Percentiles rank a stretch among this genome's conserved stretches.
Evolutionary conservation across 106 monocot genomes (phyloP).

Genomic region (Phalaenopsis equestris): DNA sequence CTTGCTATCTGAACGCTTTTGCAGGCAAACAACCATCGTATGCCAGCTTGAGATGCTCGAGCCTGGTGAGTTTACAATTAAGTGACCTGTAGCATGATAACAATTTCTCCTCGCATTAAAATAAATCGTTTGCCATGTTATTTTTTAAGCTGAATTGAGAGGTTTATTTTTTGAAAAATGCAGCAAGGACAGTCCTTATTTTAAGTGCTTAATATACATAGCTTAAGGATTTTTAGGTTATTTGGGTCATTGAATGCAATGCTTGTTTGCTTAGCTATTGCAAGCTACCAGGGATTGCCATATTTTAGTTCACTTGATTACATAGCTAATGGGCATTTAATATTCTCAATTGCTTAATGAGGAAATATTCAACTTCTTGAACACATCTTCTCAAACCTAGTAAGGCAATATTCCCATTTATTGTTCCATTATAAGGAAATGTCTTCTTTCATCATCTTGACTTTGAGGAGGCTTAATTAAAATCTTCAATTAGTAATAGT

Average conservation of each 20-base stretch:
- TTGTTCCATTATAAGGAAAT: too few relatives aligned
- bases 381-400: too few relatives aligned
- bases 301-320: too few relatives aligned
- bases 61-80: not conserved
- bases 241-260: not conserved
- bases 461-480: too few relatives aligned
- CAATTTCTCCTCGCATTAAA: not conserved
- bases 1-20: not conserved
- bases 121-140: not conserved
- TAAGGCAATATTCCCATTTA: too few relatives aligned
- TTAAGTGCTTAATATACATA: not conserved
- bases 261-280: not conserved
- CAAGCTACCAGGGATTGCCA: too few relatives aligned
- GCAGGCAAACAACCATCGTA: not conserved
- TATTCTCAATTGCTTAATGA: too few relatives aligned
- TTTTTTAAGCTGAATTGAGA: not conserved
- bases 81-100: not conserved
- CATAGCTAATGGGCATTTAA: too few relatives aligned
- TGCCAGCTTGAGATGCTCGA: not conserved
- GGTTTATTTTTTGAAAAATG: not conserved
- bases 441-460: too few relatives aligned
- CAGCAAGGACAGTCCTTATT: not conserved
- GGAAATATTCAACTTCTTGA: too few relatives aligned
- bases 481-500: too few relatives aligned
- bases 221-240: not conserved